Conservation (phyloP, 2,329 filamentous ascomycete species). For the Penicillium sp. region DNA sequence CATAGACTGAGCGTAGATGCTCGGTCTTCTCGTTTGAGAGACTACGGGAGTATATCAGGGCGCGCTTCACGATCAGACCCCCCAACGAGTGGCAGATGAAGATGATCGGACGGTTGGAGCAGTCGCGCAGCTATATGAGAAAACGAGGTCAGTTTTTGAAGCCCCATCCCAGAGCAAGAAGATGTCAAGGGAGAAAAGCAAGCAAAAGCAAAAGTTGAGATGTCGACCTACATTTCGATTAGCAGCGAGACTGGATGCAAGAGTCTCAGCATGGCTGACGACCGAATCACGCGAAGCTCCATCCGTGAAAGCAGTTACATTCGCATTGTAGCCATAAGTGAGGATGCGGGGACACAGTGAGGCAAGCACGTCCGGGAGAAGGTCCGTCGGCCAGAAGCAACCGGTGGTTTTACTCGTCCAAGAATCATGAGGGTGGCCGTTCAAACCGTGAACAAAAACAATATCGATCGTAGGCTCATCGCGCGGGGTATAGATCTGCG, state of each 20-base stretch:
- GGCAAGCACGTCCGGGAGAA: constrained; percentile 54
- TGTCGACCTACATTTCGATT: constrained; percentile 46
- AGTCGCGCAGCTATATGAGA: constrained; percentile 34
- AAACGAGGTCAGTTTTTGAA: not conserved
- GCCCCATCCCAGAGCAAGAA: not conserved
- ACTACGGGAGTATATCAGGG: constrained; percentile 59
- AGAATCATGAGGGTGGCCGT: constrained; percentile 56
- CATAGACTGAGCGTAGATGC: constrained; percentile 58
- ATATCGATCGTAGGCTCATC: constrained; percentile 43
- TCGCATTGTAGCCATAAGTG: constrained; percentile 67
- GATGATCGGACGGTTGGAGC: constrained; percentile 58
- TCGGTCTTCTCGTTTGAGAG: constrained; percentile 53
- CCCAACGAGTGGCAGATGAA: constrained; percentile 69
- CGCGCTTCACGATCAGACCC: constrained; percentile 62
- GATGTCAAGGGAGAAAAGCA: not conserved
- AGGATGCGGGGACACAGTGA: constrained; percentile 54
- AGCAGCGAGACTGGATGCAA: constrained; percentile 54
- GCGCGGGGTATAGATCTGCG: constrained; percentile 34
- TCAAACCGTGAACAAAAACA: constrained; percentile 62
- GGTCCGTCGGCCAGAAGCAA: constrained; percentile 61
- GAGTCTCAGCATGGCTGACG: constrained; percentile 61
- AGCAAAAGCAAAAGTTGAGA: not conserved
- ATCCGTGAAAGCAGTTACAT: constrained; percentile 45
- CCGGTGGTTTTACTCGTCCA: constrained; percentile 47
- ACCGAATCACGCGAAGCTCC: constrained; percentile 58